phyloP scores from a whole-genome alignment of 371 early-diverging fungal genomes.

The Zopfochytrium polystomum region DNA sequence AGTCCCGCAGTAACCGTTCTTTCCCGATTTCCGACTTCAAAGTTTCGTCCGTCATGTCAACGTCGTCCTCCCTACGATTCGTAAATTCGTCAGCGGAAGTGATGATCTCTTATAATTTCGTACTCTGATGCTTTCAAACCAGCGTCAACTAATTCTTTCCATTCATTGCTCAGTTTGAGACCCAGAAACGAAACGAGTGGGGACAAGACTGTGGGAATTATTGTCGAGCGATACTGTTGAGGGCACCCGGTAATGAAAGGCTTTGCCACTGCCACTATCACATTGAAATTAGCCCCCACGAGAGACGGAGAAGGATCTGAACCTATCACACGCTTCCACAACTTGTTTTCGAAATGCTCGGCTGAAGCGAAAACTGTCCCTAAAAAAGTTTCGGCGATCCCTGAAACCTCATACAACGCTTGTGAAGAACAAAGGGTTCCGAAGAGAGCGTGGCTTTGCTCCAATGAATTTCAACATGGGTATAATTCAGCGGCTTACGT shows the following conservation, averaged over 20 bases:
- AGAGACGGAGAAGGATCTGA: conserved; percentile 34
- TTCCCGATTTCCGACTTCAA: conserved; percentile 27
- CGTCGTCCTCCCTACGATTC: conserved; percentile 22
- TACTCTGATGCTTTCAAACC: conserved; percentile 18
- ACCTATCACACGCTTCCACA: conserved; percentile 43
- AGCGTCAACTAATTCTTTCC: conserved; percentile 27
- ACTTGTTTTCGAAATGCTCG: conserved; percentile 39
- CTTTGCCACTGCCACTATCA: background rate
- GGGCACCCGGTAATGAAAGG: conserved; percentile 43
- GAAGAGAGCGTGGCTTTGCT: no score
- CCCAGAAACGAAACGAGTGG: conserved; percentile 40
- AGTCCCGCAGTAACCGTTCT: conserved; percentile 49
- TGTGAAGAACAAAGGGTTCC: background rate
- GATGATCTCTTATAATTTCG: no score
- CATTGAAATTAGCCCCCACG: conserved; percentile 15
- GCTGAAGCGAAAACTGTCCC: conserved; percentile 38
- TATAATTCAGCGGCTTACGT: no score
- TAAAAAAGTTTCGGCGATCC: conserved; percentile 27
- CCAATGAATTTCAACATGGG: no score
- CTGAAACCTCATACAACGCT: conserved; percentile 38
- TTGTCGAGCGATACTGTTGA: conserved; percentile 14
- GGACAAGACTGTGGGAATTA: conserved; percentile 41
- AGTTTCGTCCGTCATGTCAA: conserved; percentile 47
- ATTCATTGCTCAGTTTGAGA: conserved; percentile 34
- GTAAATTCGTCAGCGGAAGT: no score